A percentile compares a stretch with the other conserved stretches of the same genome.
Evolutionary conservation across 768 basidiomycete genomes (phyloP).

Genomic region (Boletus coccyginus): DNA sequence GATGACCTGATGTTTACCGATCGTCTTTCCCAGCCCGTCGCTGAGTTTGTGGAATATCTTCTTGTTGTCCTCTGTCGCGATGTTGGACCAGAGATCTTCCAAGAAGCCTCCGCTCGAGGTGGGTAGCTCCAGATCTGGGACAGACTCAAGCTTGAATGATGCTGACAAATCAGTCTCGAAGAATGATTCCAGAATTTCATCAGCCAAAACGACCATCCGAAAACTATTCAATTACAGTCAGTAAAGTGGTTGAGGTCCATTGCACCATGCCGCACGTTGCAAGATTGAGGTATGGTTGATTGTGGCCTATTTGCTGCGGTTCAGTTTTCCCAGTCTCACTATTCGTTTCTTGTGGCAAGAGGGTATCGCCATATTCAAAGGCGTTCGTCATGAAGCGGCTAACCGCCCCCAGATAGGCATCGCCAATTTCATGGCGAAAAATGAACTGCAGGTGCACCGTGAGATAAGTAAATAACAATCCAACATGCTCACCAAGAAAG

Average conservation of each 20-base stretch:
- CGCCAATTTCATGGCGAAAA: slow-evolving; percentile 95
- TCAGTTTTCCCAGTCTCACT: slow-evolving; percentile 36
- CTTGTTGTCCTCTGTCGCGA: slow-evolving; percentile 89
- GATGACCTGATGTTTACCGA: slow-evolving; percentile 88
- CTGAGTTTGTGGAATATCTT: slow-evolving; percentile 91
- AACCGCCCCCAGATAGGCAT: slow-evolving; percentile 94
- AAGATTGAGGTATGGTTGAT: slow-evolving; percentile 90
- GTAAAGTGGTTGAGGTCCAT: slow-evolving; percentile 1
- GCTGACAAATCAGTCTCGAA: slow-evolving; percentile 89
- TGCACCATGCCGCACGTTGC: slow-evolving; percentile 56
- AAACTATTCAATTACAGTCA: slow-evolving; percentile 52
- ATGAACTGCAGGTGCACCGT: slow-evolving; percentile 68
- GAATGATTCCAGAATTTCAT: slow-evolving; percentile 94
- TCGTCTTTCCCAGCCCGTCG: slow-evolving; percentile 91
- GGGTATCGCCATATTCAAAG: slow-evolving; percentile 96
- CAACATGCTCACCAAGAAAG: slow-evolving; percentile 62
- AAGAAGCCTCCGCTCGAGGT: slow-evolving; percentile 58
- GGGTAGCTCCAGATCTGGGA: slow-evolving; percentile 66
- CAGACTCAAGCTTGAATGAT: slow-evolving; percentile 78
- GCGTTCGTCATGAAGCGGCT: slow-evolving; percentile 98
- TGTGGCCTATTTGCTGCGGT: slow-evolving; percentile 57
- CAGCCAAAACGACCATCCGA: slow-evolving; percentile 97
- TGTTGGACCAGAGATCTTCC: slow-evolving; percentile 86
- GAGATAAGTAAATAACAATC: neutral
- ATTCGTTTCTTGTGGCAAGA: slow-evolving; percentile 50